Evolutionary conservation across 768 basidiomycete genomes (phyloP).

Genomic region (Boletus rex-veris): DNA sequence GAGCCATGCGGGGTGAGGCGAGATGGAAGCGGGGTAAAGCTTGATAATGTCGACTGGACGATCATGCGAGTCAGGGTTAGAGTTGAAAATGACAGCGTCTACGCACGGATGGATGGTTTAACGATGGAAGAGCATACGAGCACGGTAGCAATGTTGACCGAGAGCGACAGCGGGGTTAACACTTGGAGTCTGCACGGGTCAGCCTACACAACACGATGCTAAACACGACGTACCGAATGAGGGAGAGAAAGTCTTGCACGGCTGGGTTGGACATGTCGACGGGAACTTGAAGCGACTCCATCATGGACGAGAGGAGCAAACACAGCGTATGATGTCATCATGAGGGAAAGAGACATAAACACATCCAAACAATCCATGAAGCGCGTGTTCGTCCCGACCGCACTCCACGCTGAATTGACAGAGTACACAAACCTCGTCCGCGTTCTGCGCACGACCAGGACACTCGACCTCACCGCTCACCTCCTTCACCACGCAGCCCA

Average conservation of each 20-base stretch:
- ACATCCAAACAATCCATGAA: slow-evolving; percentile 7
- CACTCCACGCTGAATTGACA: slow-evolving; percentile 59
- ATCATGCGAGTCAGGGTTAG: neutral
- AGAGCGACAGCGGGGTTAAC: slow-evolving; percentile 77
- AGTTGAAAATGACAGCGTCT: fast-evolving
- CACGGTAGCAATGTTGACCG: slow-evolving; percentile 73
- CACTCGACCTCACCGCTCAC: slow-evolving; percentile 57
- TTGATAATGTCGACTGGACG: slow-evolving; percentile 46
- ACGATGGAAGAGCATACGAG: slow-evolving; percentile 67
- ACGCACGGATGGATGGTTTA: slow-evolving; percentile 57
- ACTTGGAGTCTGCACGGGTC: slow-evolving; percentile 63
- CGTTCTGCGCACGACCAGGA: slow-evolving; percentile 53
- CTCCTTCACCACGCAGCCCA: slow-evolving; percentile 32
- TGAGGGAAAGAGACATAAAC: neutral
- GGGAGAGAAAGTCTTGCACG: slow-evolving; percentile 62
- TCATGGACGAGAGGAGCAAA: slow-evolving; percentile 18
- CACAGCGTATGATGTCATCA: slow-evolving; percentile 15
- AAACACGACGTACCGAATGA: slow-evolving; percentile 44
- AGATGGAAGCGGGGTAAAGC: slow-evolving; percentile 64
- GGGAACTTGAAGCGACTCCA: slow-evolving; percentile 48
- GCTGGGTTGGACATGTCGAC: slow-evolving; percentile 58
- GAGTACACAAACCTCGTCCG: slow-evolving; percentile 68
- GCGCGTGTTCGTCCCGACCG: slow-evolving; percentile 45
- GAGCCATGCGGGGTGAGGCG: slow-evolving; percentile 58
- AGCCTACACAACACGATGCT: neutral